A percentile compares a stretch with the other conserved stretches of the same genome.
phyloP scores from a whole-genome alignment of 768 basidiomycete genomes.

The Clavulina sp. region DNA sequence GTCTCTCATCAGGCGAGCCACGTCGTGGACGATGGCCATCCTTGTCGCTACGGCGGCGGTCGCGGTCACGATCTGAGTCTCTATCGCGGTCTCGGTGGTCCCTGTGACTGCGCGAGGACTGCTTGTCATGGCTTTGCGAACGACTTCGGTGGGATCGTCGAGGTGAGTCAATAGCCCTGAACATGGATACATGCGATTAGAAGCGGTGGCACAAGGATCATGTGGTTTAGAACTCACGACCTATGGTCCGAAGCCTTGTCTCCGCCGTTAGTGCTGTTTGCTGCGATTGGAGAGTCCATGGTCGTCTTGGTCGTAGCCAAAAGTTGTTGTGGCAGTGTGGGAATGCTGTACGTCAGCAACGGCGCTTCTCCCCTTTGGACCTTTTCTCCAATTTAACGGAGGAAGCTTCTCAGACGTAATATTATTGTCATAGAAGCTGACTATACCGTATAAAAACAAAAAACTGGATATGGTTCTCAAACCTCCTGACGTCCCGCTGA shows the following conservation, averaged over 20 bases:
- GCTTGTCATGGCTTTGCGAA: neutral
- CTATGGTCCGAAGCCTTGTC: neutral
- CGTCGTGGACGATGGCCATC: too few relatives aligned
- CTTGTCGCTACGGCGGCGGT: neutral
- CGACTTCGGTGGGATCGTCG: neutral
- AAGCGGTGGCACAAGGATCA: neutral
- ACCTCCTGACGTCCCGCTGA: too few relatives aligned
- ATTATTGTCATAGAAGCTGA: too few relatives aligned
- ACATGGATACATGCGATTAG: neutral
- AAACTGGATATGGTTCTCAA: too few relatives aligned
- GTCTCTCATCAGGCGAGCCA: too few relatives aligned
- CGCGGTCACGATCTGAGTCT: neutral
- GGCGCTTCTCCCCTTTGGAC: too few relatives aligned
- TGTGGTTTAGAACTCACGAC: neutral
- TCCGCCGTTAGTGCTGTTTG: neutral
- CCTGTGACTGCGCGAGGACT: neutral
- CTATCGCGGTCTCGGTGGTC: constrained; percentile 7
- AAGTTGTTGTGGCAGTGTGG: too few relatives aligned
- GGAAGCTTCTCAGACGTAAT: too few relatives aligned
- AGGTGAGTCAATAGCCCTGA: neutral
- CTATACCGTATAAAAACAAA: too few relatives aligned
- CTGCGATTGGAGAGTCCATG: neutral
- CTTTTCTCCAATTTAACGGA: too few relatives aligned
- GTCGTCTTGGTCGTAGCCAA: neutral
- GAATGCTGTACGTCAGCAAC: too few relatives aligned